phyloP scores from a whole-genome alignment of 208 protist genomes.

The Novymonas esmeraldas region DNA sequence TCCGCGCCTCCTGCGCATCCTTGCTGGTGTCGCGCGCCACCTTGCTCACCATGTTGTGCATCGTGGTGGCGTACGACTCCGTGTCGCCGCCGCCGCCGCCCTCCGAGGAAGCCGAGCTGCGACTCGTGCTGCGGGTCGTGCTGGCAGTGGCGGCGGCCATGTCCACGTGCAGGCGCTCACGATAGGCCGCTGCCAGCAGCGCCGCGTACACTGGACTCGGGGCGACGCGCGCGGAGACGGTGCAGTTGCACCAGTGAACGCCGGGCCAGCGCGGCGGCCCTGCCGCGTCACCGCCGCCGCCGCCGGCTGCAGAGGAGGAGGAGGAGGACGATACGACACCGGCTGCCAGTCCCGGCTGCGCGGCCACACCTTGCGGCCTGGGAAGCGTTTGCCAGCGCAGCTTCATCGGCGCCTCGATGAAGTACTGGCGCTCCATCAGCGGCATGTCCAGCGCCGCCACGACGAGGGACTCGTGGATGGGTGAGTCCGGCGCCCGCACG shows the following conservation, averaged over 20 bases:
- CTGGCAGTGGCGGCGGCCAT: neutral
- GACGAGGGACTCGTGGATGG: slow-evolving; percentile 5
- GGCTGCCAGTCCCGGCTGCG: slow-evolving; percentile 11
- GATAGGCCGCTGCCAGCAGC: slow-evolving; percentile 23
- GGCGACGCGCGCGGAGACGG: slow-evolving; percentile 24
- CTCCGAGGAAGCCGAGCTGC: neutral
- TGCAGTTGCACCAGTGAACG: slow-evolving; percentile 59
- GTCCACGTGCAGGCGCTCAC: slow-evolving; percentile 2
- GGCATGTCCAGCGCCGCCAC: slow-evolving; percentile 36
- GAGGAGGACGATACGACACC: neutral
- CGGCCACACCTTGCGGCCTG: slow-evolving; percentile 6
- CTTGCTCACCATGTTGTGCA: slow-evolving; percentile 15
- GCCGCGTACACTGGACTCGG: slow-evolving; percentile 30
- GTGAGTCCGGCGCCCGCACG: slow-evolving; percentile 2
- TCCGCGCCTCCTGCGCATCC: slow-evolving; percentile 31
- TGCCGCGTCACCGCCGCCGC: neutral
- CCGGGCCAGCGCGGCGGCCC: slow-evolving; percentile 35
- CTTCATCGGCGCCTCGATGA: slow-evolving; percentile 3
- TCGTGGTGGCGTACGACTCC: slow-evolving; percentile 19
- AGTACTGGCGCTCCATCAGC: slow-evolving; percentile 18
- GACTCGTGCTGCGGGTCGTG: neutral
- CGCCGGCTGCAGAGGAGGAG: neutral
- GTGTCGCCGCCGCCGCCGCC: neutral
- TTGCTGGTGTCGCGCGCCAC: slow-evolving; percentile 16
- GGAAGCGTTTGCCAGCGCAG: slow-evolving; percentile 25